These are phyloP conservation scores for Capsicum rhomboideum DNA, from an alignment of 257 asterid species.

Conservation along the genomic window DNA sequence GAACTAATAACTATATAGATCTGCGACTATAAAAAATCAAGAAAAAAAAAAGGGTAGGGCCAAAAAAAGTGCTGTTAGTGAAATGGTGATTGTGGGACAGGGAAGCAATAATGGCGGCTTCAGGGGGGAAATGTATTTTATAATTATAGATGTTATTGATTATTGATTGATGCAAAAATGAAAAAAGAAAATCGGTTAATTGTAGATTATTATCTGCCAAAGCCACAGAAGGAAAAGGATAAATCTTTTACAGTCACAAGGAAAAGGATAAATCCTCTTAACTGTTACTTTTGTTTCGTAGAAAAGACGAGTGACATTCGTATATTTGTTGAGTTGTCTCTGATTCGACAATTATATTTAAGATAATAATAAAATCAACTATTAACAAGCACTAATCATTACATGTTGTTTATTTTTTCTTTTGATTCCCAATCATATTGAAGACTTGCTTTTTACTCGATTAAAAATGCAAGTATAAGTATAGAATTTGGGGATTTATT, in stretches of 20 bases:
- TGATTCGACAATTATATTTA: background rate
- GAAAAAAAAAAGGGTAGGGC: background rate
- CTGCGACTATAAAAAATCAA: background rate
- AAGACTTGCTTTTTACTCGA: background rate
- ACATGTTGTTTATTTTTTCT: background rate
- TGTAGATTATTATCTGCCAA: too few species aligned
- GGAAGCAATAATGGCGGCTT: slow-evolving; percentile 3
- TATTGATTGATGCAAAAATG: background rate
- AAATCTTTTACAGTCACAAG: background rate
- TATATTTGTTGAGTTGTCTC: background rate
- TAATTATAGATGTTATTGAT: too few species aligned
- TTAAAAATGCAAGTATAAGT: background rate
- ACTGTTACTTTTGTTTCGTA: background rate
- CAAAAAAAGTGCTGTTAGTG: background rate
- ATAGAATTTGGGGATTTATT: background rate
- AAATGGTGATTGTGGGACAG: background rate
- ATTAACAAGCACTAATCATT: background rate
- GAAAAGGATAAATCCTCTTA: background rate
- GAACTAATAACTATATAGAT: slow-evolving; percentile 2
- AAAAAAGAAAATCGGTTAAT: background rate
- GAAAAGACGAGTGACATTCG: background rate
- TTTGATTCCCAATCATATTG: too few species aligned
- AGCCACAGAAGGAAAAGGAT: background rate
- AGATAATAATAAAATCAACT: background rate
- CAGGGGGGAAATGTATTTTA: background rate